Percentiles rank a stretch among this genome's conserved stretches.
Conservation (phyloP, 306 rosid genomes). For the Citrullus colocynthis region DNA sequence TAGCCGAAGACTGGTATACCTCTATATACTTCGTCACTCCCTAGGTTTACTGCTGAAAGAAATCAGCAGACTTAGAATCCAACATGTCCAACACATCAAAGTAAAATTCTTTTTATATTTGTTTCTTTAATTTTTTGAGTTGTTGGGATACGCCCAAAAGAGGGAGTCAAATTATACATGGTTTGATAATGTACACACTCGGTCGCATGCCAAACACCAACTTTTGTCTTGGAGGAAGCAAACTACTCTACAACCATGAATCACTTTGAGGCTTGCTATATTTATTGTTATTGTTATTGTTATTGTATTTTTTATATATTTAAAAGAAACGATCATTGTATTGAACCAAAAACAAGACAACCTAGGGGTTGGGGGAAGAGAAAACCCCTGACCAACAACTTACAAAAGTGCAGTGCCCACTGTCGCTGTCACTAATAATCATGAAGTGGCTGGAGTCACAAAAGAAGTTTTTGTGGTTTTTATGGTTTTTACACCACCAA, state of each 20-base stretch:
- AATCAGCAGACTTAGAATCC: background rate
- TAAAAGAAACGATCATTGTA: no score
- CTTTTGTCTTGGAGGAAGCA: background rate
- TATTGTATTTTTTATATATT: no score
- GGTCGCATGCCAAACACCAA: background rate
- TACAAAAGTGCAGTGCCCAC: no score
- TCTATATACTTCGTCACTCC: background rate
- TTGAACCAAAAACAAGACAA: no score
- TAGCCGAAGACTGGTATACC: background rate
- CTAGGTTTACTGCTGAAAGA: background rate
- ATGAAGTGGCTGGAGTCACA: no score
- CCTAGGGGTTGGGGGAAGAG: no score
- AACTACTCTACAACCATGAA: background rate
- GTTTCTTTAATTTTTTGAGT: background rate
- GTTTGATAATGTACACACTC: background rate
- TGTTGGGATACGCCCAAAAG: background rate
- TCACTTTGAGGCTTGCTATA: background rate
- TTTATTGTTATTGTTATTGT: no score
- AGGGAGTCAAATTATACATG: background rate
- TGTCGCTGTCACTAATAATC: no score
- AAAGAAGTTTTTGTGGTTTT: no score
- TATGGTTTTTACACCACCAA: no score
- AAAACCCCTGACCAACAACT: no score
- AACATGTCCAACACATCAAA: background rate
- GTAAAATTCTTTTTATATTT: background rate